These are phyloP conservation scores for Polyplosphaeria fusca DNA, from an alignment of 495 filamentous ascomycete genomes.

Conservation along the genomic window DNA sequence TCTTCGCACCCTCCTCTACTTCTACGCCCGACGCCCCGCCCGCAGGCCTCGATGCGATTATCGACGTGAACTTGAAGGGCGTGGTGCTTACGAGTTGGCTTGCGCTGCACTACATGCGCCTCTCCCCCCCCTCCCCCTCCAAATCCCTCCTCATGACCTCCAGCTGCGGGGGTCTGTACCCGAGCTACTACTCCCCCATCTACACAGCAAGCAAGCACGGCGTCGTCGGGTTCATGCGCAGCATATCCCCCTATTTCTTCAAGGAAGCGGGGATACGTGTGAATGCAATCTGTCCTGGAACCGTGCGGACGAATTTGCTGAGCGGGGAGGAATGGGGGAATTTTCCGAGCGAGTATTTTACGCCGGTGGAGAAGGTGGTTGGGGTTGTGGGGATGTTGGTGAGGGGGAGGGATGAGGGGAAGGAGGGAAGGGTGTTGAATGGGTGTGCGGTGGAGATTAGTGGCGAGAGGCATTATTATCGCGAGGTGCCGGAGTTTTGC, in stretches of 20 bases:
- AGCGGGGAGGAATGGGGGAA: constrained; percentile 26
- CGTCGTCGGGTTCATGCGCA: constrained; percentile 35
- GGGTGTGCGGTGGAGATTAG: constrained; percentile 36
- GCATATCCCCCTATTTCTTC: constrained; percentile 30
- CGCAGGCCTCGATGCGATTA: constrained; percentile 10
- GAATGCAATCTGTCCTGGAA: constrained; percentile 38
- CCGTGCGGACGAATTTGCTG: constrained; percentile 39
- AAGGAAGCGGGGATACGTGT: constrained; percentile 29
- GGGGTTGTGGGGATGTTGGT: constrained; percentile 35
- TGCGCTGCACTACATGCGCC: constrained; percentile 37
- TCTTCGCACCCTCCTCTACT: constrained; percentile 12
- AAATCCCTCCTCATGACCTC: constrained; percentile 36
- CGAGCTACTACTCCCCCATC: constrained; percentile 28
- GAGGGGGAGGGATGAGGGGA: constrained; percentile 19
- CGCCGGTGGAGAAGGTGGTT: constrained; percentile 37
- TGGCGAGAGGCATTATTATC: constrained; percentile 36
- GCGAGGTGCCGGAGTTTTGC: constrained; percentile 32
- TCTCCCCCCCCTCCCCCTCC: constrained; percentile 11
- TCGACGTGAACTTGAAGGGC: constrained; percentile 38
- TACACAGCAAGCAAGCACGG: constrained; percentile 39
- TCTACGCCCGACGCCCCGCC: constrained; percentile 8
- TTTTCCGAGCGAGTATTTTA: constrained; percentile 37
- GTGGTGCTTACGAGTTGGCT: constrained; percentile 37
- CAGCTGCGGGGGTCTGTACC: constrained; percentile 35
- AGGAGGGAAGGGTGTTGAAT: constrained; percentile 2